Evolutionary conservation across 2,329 filamentous ascomycete genomes (phyloP).

Genomic region (Calonectria henricotiae): DNA sequence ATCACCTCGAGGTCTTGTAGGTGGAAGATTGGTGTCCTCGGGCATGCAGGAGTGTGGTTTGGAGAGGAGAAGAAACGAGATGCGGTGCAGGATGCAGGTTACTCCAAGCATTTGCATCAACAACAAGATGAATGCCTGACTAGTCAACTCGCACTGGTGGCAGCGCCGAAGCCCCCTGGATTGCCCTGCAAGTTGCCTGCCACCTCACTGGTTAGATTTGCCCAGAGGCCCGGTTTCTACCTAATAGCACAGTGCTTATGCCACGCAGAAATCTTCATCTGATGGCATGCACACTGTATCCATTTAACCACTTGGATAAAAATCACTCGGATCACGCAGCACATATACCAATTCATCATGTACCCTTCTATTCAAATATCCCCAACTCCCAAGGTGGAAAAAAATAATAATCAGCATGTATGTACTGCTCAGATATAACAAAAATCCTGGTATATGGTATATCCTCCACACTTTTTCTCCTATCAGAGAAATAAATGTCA

Average conservation of each 20-base stretch:
- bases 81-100: conserved; percentile 12
- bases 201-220: neutral
- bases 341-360: neutral
- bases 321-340: neutral
- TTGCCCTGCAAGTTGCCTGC: conserved; percentile 1
- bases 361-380: conserved; percentile 20
- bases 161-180: conserved; percentile 3
- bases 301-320: neutral
- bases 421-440: conserved; percentile 35
- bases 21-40: neutral
- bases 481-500: conserved; percentile 29
- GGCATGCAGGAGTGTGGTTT: neutral
- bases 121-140: neutral
- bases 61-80: conserved; percentile 3
- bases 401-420: conserved; percentile 32
- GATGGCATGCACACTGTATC: neutral
- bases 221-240: neutral
- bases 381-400: conserved; percentile 15
- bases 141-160: conserved; percentile 8
- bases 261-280: neutral
- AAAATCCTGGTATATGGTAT: conserved; percentile 49
- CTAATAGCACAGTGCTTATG: neutral
- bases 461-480: conserved; percentile 45
- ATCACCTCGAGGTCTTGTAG: neutral
- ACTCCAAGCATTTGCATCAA: conserved; percentile 1